Evolutionary conservation across 352 stramenopile species (phyloP).

Genomic region (Phytophthora multivora): DNA sequence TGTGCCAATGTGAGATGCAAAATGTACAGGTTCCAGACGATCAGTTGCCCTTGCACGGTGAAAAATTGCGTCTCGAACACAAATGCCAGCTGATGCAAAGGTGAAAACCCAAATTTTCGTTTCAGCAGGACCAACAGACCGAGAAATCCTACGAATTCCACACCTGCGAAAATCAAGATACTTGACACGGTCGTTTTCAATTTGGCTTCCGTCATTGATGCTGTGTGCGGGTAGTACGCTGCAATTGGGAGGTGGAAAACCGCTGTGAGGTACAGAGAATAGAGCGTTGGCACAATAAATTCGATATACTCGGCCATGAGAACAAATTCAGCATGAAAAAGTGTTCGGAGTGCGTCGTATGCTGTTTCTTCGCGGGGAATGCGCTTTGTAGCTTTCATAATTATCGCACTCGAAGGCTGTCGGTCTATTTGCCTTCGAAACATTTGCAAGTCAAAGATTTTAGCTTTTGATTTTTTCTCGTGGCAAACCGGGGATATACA

Average conservation of each 20-base stretch:
- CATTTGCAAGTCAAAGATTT: background rate
- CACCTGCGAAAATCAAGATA: background rate
- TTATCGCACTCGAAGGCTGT: background rate
- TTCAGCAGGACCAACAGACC: background rate
- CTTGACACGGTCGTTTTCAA: background rate
- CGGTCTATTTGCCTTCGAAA: background rate
- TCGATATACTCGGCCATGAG: background rate
- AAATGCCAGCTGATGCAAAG: conserved; percentile 1
- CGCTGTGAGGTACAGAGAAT: conserved; percentile 1
- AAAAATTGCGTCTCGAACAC: background rate
- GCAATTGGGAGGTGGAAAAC: background rate
- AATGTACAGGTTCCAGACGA: background rate
- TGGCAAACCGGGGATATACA: background rate
- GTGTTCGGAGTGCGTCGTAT: background rate
- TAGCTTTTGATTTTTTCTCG: background rate
- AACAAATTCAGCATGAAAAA: background rate
- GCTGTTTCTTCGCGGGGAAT: background rate
- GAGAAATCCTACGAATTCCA: background rate
- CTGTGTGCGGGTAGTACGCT: background rate
- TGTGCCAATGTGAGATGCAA: background rate
- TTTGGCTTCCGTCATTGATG: background rate
- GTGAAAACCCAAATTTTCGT: conserved; percentile 1
- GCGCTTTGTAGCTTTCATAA: background rate
- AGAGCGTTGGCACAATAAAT: background rate
- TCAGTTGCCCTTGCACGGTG: background rate